These are phyloP conservation scores for Talaromyces sp. DNA, from an alignment of 2,329 filamentous ascomycete genomes.

Conservation along the genomic window DNA sequence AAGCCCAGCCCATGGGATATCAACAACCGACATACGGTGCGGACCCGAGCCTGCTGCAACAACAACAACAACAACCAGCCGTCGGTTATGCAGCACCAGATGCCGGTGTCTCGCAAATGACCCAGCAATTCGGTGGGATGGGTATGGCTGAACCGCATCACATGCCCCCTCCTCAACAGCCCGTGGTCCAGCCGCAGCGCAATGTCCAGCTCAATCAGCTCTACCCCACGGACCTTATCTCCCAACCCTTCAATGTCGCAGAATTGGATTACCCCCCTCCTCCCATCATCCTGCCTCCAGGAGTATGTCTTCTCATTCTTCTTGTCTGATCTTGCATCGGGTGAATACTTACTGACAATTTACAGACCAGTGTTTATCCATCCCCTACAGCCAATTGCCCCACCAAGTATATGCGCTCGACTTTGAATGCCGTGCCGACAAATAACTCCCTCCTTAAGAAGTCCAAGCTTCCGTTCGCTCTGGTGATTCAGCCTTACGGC, in stretches of 20 bases:
- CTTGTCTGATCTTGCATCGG: background rate
- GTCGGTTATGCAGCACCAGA: constrained; percentile 65
- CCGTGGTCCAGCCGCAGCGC: constrained; percentile 54
- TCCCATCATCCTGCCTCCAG: constrained; percentile 84
- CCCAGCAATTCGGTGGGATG: constrained; percentile 80
- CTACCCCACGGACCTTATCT: constrained; percentile 87
- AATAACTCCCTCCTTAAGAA: constrained; percentile 94
- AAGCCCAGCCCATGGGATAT: constrained; percentile 52
- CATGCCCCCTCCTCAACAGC: constrained; percentile 43
- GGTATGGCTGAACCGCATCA: constrained; percentile 64
- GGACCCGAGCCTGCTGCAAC: constrained; percentile 54
- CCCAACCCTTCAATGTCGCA: constrained; percentile 89
- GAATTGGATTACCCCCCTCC: constrained; percentile 92
- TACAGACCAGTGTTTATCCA: constrained; percentile 82
- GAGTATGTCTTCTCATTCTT: constrained; percentile 63
- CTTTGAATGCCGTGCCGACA: constrained; percentile 89
- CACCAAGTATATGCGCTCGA: constrained; percentile 92
- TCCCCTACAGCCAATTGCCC: constrained; percentile 90
- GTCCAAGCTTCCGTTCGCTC: constrained; percentile 90
- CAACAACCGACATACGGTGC: constrained; percentile 48
- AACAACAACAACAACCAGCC: constrained; percentile 66
- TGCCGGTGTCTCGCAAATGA: constrained; percentile 70
- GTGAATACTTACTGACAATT: constrained; percentile 43
- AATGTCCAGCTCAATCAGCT: constrained; percentile 74
- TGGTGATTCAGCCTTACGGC: constrained; percentile 94